Evolutionary conservation across 441 rosid genomes (phyloP).

Genomic region (Gossypium lobatum): DNA sequence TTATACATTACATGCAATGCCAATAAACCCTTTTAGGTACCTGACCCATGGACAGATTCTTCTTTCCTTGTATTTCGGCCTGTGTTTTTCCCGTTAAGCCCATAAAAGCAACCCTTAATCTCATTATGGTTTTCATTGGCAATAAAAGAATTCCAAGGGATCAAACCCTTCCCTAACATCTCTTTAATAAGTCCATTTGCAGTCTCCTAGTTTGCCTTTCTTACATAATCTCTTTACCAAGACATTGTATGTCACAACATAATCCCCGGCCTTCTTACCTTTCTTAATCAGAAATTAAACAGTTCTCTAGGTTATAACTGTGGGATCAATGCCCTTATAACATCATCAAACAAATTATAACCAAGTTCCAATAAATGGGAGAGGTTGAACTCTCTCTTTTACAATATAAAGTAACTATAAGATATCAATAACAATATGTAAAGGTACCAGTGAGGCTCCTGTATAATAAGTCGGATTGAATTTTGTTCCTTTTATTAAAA

Average conservation of each 20-base stretch:
- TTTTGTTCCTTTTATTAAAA: too few species aligned
- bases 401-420: too few species aligned
- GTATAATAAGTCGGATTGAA: too few species aligned
- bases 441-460: too few species aligned
- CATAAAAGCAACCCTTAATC: too few species aligned
- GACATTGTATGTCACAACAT: slow-evolving; percentile 58
- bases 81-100: too few species aligned
- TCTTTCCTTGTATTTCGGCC: too few species aligned
- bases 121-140: too few species aligned
- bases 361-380: slow-evolving; percentile 32
- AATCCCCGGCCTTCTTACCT: slow-evolving; percentile 40
- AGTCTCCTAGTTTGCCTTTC: slow-evolving; percentile 56
- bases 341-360: slow-evolving; percentile 28
- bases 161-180: slow-evolving; percentile 75
- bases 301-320: slow-evolving; percentile 10
- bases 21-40: too few species aligned
- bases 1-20: too few species aligned
- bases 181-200: slow-evolving; percentile 73
- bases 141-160: slow-evolving; percentile 22
- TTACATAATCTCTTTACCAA: slow-evolving; percentile 50
- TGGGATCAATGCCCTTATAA: slow-evolving; percentile 37
- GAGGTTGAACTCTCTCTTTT: not conserved
- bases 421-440: too few species aligned
- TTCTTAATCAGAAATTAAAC: slow-evolving; percentile 25
- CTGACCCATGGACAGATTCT: too few species aligned